Evolutionary conservation across 768 basidiomycete species (phyloP), one percentile per base, ranked within the genome.

Genomic region (Mycena polygramma): DNA sequence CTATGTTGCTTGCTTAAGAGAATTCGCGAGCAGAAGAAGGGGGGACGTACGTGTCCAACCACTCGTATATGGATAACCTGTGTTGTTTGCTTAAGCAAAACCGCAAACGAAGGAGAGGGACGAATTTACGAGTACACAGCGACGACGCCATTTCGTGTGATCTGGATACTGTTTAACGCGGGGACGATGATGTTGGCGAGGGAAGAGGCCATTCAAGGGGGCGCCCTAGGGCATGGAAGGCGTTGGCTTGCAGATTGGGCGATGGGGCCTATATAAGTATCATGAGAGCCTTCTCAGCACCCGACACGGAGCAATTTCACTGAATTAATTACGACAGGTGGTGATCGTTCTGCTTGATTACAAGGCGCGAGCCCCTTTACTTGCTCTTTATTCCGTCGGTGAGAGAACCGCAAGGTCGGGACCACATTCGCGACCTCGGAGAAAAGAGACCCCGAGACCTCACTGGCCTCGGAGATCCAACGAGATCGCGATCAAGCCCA

Each of bases 31-130:
- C 35, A 43, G n/a, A 48, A 48, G 45, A 39, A 20, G 37, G 64
- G 22, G 35, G 26, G 53, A 75, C 83, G 61, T 69, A 85, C 84
- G 76, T 78, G 39, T 74, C 69, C 13, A 82, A 53, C 82, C 82
- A 84, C 65, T 85, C 83, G 68, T 81, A 84, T 15, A 59, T 46
- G 8, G 58, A 46, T 19, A 46, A 20, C 14, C 45, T 13, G 76
- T 78, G n/a, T 30, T 30, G 30, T 30, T n/a, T 30, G 30, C 30
- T 30, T 30, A 30, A 30, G 30, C 2, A 6, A 30, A 30, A 30
- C 30, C 30, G 30, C 30, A 6, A 30, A 30, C 30, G 30, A 30
- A 30, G 6, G 6, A 30, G 30, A 30, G 30, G 30, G 30, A n/a
- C n/a, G n/a, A 30, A 30, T 6, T 2, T 30, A 30, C 30, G 30